These are phyloP conservation scores for Leccinum disarticulatum DNA, from an alignment of 768 basidiomycete species.

Conservation along the genomic window DNA sequence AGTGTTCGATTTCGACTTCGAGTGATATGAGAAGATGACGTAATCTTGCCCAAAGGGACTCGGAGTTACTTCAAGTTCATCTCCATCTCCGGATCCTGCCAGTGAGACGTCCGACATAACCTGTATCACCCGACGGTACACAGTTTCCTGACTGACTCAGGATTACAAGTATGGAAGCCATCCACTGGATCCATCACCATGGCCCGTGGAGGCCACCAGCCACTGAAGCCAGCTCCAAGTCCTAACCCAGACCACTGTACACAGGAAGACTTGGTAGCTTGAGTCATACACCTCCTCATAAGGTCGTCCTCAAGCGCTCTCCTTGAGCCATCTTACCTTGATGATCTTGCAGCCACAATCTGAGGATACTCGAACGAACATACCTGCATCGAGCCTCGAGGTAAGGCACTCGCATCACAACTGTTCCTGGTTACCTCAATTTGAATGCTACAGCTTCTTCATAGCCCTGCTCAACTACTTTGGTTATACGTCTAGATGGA, in stretches of 20 bases:
- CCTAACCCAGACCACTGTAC: conserved; percentile 20
- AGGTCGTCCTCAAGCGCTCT: too few relatives aligned
- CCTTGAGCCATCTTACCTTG: not conserved
- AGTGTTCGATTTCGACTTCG: not conserved
- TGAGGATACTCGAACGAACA: conserved; percentile 60
- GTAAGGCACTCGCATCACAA: conserved; percentile 27
- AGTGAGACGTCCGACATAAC: too few relatives aligned
- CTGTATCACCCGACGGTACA: too few relatives aligned
- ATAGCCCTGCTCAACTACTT: conserved; percentile 66
- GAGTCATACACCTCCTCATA: conserved; percentile 35
- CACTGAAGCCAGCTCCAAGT: too few relatives aligned
- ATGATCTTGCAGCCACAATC: conserved; percentile 26
- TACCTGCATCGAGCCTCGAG: conserved; percentile 45
- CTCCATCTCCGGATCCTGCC: too few relatives aligned
- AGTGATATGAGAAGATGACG: not conserved
- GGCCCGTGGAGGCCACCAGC: too few relatives aligned
- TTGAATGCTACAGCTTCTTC: conserved; percentile 42
- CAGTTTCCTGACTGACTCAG: too few relatives aligned
- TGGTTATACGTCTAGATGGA: conserved; percentile 64
- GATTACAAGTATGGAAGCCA: too few relatives aligned
- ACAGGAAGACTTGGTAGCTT: conserved; percentile 65
- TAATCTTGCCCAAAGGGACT: not conserved
- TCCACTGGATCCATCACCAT: too few relatives aligned
- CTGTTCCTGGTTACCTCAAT: not conserved
- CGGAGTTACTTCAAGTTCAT: not conserved